Conservation (phyloP, 2,329 filamentous ascomycete genomes). For the Fusarium napiforme region DNA sequence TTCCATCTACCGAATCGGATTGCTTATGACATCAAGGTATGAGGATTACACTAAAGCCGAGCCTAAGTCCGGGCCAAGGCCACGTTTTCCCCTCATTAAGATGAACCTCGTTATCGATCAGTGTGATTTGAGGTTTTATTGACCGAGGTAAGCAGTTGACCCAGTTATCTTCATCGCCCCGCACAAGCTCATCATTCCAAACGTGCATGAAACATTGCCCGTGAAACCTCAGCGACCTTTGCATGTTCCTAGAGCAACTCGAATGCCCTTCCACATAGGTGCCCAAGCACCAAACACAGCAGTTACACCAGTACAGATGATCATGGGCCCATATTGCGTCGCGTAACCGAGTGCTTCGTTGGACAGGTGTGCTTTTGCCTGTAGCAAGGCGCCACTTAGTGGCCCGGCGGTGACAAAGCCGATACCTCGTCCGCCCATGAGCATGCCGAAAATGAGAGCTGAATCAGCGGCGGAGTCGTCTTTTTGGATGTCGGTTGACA, state of each 20-base stretch:
- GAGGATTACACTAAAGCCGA: constrained; percentile 11
- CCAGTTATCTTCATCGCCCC: background rate
- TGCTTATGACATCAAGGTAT: constrained; percentile 3
- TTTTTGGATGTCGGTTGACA: constrained; percentile 55
- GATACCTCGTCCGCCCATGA: constrained; percentile 46
- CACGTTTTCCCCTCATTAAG: background rate
- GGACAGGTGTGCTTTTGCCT: constrained; percentile 28
- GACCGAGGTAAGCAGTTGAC: background rate
- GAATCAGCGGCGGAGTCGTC: constrained; percentile 42
- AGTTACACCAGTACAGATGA: constrained; percentile 47
- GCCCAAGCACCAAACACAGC: constrained; percentile 48
- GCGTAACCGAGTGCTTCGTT: constrained; percentile 46
- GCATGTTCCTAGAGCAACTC: background rate
- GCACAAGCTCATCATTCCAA: background rate
- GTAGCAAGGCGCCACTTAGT: constrained; percentile 44
- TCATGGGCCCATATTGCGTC: constrained; percentile 49
- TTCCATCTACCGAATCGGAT: background rate
- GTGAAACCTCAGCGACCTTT: constrained; percentile 58
- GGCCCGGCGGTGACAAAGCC: constrained; percentile 46
- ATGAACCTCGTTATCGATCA: background rate
- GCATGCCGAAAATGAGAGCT: constrained; percentile 47
- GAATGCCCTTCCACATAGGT: constrained; percentile 50
- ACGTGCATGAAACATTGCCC: background rate
- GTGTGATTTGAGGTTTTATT: background rate
- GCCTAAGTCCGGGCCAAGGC: constrained; percentile 13